phyloP scores from a whole-genome alignment of 345 rosid species.

The Draba incana region DNA sequence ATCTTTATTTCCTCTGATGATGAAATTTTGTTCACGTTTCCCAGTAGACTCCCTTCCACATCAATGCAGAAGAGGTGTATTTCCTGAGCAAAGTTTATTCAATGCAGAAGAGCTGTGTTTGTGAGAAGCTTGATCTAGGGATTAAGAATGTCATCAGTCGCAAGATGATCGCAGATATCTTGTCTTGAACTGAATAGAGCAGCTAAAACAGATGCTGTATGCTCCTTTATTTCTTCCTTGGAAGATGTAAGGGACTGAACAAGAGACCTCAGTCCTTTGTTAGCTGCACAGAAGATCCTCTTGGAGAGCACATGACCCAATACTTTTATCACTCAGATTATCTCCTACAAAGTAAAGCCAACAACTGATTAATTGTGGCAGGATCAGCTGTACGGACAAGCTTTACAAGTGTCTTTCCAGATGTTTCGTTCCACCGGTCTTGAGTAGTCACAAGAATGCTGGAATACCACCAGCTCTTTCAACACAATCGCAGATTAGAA shows the following conservation, averaged over 20 bases:
- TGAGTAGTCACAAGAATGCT: slow-evolving; percentile 80
- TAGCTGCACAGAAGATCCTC: slow-evolving; percentile 80
- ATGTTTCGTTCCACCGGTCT: slow-evolving; percentile 65
- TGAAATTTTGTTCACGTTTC: slow-evolving; percentile 59
- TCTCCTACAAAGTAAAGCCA: slow-evolving; percentile 74
- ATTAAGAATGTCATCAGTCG: slow-evolving; percentile 55
- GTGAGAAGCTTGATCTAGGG: slow-evolving; percentile 69
- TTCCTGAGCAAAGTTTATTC: slow-evolving; percentile 68
- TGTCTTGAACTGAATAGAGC: slow-evolving; percentile 72
- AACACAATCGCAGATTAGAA: slow-evolving; percentile 64
- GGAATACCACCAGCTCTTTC: slow-evolving; percentile 88
- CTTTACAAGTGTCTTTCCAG: slow-evolving; percentile 67
- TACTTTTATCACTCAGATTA: slow-evolving; percentile 59
- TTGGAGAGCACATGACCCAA: slow-evolving; percentile 77
- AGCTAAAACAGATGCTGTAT: slow-evolving; percentile 84
- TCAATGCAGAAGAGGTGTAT: slow-evolving; percentile 53
- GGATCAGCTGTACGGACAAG: slow-evolving; percentile 75
- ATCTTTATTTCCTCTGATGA: slow-evolving; percentile 69
- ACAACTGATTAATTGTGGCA: slow-evolving; percentile 76
- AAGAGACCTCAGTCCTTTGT: slow-evolving; percentile 72
- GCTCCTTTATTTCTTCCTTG: slow-evolving; percentile 75
- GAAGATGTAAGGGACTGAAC: slow-evolving; percentile 69
- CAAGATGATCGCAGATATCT: slow-evolving; percentile 67
- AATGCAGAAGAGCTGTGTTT: slow-evolving; percentile 72
- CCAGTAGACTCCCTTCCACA: slow-evolving; percentile 67